phyloP scores from a whole-genome alignment of 805 yeast species.

The Nakazawaea molendinolei region DNA sequence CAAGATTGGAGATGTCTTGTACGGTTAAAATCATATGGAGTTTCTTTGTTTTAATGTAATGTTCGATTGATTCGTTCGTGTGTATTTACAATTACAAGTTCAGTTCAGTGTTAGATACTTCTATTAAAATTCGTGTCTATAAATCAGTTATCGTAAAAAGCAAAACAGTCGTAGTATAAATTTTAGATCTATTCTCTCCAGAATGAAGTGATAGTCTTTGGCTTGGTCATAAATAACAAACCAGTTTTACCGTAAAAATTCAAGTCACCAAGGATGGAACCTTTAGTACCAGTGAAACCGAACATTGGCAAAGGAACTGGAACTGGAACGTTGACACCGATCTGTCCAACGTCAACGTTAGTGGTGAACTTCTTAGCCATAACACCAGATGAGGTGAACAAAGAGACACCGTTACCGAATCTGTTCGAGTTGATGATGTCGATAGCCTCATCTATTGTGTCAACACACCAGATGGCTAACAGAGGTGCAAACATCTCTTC shows the following conservation, averaged over 20 bases:
- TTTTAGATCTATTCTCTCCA: slow-evolving; percentile 37
- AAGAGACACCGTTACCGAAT: slow-evolving; percentile 69
- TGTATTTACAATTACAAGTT: too few relatives aligned
- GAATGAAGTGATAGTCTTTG: slow-evolving; percentile 65
- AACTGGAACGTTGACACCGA: slow-evolving; percentile 72
- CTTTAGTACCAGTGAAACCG: slow-evolving; percentile 72
- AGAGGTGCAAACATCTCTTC: slow-evolving; percentile 76
- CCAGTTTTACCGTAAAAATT: slow-evolving; percentile 77
- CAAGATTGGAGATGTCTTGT: slow-evolving; percentile 5
- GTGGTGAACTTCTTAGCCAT: slow-evolving; percentile 63
- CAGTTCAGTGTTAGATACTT: too few relatives aligned
- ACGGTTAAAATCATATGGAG: slow-evolving; percentile 4
- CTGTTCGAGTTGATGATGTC: slow-evolving; percentile 47
- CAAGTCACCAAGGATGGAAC: slow-evolving; percentile 71
- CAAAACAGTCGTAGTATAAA: background rate
- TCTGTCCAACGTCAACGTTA: slow-evolving; percentile 68
- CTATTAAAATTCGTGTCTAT: background rate
- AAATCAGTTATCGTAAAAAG: background rate
- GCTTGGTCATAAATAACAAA: slow-evolving; percentile 61
- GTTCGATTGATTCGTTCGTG: too few relatives aligned
- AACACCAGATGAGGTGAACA: slow-evolving; percentile 68
- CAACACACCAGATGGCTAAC: slow-evolving; percentile 55
- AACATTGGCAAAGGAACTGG: slow-evolving; percentile 82
- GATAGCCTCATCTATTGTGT: slow-evolving; percentile 64
- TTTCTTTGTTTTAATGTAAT: too few relatives aligned